Base-by-base conservation (phyloP, 768 basidiomycete genomes). In the Tricholoma bakamatsutake region DNA sequence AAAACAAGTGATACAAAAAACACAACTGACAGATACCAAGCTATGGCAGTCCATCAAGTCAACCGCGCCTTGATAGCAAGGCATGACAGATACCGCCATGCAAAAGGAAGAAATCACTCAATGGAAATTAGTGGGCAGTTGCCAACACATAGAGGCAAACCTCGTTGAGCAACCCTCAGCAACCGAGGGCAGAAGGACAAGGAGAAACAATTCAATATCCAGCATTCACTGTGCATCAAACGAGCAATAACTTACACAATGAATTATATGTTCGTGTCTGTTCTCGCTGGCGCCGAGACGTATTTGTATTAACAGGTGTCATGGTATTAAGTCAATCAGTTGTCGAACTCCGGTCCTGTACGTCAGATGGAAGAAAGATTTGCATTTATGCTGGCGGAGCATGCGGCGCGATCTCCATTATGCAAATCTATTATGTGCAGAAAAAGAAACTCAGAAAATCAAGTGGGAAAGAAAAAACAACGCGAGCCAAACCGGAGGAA, bases 141-240 rank as follows among this genome's bases (percentile, higher is more conserved):
- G 4, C 31, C n/a, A 17, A 7, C 28, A 2, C 8, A n/a, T 11
- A n/a, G 31, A 7, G 27, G 13, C 27, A 46, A 15, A 15, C 13
- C 9, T 27, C 45, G 12, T 27, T 8, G 4, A 43, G 42, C 21
- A 3, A 17, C 28, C 2, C 4, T 42, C 33, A 18, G 15, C 15
- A 34, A 42, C 28, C 52, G 31, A 5, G 35, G 21, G 12, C 27
- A 18, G 28, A 30, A 31, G 31, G 28, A n/a, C 18, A 21, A 24
- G 31, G 31, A 50, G 24, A 24, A 30, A 37, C 33, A 48, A 45
- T 47, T 48, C 33, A 54, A 54, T 46, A 46, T 47, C 53, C 17
- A 47, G 7, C 10, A 24, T 54, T 35, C 43, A 27, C 43, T 17
- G n/a, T 7, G n/a, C 45, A 54, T 53, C 28, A 46, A 54, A 11